These are phyloP conservation scores for Paramarasmius palmivorus DNA, from an alignment of 1,284 basidiomycete species.

Conservation along the genomic window DNA sequence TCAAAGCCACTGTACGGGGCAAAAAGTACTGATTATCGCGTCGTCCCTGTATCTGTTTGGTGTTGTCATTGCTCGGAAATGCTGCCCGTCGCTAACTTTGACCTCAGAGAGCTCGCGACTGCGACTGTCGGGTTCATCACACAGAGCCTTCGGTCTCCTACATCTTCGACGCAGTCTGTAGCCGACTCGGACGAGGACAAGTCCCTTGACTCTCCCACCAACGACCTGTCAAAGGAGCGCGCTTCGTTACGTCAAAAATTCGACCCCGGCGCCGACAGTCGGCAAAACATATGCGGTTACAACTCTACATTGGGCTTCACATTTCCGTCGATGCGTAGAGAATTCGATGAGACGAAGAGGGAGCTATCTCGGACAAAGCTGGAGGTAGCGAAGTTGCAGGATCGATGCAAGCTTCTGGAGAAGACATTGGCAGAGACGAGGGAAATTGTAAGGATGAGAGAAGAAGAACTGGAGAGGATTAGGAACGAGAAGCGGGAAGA, in stretches of 20 bases:
- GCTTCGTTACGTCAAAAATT: constrained; percentile 51
- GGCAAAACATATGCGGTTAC: constrained; percentile 39
- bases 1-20: too few species aligned
- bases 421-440: constrained; percentile 53
- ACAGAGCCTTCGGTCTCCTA: constrained; percentile 34
- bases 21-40: constrained; percentile 35
- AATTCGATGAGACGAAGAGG: constrained; percentile 54
- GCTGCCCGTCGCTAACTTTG: constrained; percentile 51
- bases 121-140: constrained; percentile 62
- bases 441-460: constrained; percentile 46
- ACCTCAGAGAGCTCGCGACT: constrained; percentile 58
- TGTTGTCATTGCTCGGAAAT: constrained; percentile 36
- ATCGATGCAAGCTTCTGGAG: constrained; percentile 61
- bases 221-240: constrained; percentile 40
- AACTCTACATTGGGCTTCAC: constrained; percentile 32
- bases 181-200: constrained; percentile 22
- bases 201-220: constrained; percentile 25
- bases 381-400: constrained; percentile 56
- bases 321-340: constrained; percentile 51
- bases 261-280: constrained; percentile 42
- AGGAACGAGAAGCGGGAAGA: constrained; percentile 36
- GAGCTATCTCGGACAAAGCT: constrained; percentile 55
- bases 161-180: constrained; percentile 24
- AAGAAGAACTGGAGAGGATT: constrained; percentile 57
- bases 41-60: constrained; percentile 35